A percentile compares a stretch with the other conserved stretches of the same genome.
These are phyloP conservation scores for Boletus rex-veris DNA, from an alignment of 768 basidiomycete genomes.

Conservation along the genomic window DNA sequence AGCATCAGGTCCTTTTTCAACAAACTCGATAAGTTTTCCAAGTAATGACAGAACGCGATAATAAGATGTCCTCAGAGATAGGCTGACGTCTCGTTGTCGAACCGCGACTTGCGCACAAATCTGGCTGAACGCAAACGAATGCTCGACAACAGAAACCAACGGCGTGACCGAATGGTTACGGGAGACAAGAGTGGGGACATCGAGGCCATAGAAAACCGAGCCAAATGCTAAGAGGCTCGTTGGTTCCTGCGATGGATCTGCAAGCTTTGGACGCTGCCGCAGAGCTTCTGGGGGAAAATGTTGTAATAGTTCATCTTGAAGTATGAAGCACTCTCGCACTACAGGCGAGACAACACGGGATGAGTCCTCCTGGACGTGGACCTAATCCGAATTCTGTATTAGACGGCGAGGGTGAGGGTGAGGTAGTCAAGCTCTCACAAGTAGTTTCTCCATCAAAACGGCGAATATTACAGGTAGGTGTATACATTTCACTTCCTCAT, in stretches of 20 bases:
- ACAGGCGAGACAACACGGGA: constrained; percentile 34
- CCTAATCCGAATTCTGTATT: constrained; percentile 21
- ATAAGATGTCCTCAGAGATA: constrained; percentile 46
- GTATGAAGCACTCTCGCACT: constrained; percentile 42
- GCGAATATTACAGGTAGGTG: constrained; percentile 80
- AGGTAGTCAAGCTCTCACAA: constrained; percentile 42
- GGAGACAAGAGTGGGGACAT: constrained; percentile 25
- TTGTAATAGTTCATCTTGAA: constrained; percentile 52
- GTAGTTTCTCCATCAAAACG: constrained; percentile 59
- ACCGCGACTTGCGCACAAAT: constrained; percentile 41
- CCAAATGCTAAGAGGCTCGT: constrained; percentile 53
- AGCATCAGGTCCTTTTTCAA: constrained; percentile 32
- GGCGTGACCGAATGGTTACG: constrained; percentile 38
- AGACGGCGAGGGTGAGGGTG: not conserved
- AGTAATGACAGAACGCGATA: constrained; percentile 51
- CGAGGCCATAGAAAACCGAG: constrained; percentile 57
- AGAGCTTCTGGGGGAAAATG: constrained; percentile 50
- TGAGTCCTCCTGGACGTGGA: constrained; percentile 36
- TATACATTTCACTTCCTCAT: constrained; percentile 80
- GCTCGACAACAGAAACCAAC: constrained; percentile 56
- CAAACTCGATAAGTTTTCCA: constrained; percentile 44
- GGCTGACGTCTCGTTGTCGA: constrained; percentile 30
- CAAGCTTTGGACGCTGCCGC: constrained; percentile 47
- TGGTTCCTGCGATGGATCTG: constrained; percentile 33
- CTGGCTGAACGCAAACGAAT: constrained; percentile 45